Evolutionary conservation across 1,139 yeast genomes (phyloP), one percentile per base, ranked within the genome.

Genomic region (Barnettozyma hawaiiensis): DNA sequence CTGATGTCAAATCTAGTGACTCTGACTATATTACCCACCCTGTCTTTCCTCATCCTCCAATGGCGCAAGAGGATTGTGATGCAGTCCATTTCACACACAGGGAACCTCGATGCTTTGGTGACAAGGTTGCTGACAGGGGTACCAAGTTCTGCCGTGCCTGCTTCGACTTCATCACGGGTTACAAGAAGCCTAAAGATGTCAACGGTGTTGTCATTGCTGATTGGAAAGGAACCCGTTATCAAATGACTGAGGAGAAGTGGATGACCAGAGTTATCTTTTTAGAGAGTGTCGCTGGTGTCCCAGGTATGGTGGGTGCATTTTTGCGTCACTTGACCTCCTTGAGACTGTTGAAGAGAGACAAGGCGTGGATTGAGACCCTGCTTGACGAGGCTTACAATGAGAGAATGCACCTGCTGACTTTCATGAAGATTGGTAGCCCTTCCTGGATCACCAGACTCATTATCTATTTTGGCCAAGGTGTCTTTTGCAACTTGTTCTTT

Each of bases 341-440:
- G 39, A 65, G 89, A 51, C 59, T 79, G 31, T 66, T 81, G 51
- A 70, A 71, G 52, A 66, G 90, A 47, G 92, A 83, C 58, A 76
- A 78, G 52, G 90, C 86, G 1, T 83, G 89, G 85, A 74, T 83
- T 49, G 86, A 83, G 59, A 80, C 89, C 1, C 65, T 83, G 35
- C 65, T 78, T 31, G 90, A 83, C 55, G 92, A 83, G 57, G 89
- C 90, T 1, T 82, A 81, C 63, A 83, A 83, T 55, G 92, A 83
- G 62, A 71, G 89, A 57, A 82, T 83, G 84, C 92, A 83, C 55
- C 68, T 83, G 40, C 65, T 83, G 48, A 82, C 89, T 0, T 83
- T 83, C 53, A 73, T 82, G 50, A 76, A 79, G 56, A 62, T 83
- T 47, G 81, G 83, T 16, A 65, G 75, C 44, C 92, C 92, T 10